These are phyloP conservation scores for Saccharomyces kudriavzevii DNA, from an alignment of 805 yeast genomes.

Conservation along the genomic window DNA sequence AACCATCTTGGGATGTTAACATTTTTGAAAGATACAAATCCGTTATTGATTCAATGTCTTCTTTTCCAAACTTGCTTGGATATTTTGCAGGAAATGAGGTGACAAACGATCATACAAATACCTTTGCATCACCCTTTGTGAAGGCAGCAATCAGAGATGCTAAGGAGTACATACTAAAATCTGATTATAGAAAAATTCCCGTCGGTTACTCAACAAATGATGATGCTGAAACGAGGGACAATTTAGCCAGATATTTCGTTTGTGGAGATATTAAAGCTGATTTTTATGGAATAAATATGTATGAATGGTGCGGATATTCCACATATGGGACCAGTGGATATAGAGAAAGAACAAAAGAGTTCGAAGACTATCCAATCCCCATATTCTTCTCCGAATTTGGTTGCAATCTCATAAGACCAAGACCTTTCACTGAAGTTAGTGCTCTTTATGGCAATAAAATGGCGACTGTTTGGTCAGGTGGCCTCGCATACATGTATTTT, in stretches of 20 bases:
- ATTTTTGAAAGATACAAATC: slow-evolving; percentile 68
- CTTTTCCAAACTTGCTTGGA: slow-evolving; percentile 77
- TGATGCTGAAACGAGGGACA: slow-evolving; percentile 70
- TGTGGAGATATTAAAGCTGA: slow-evolving; percentile 67
- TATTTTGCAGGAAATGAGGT: slow-evolving; percentile 98
- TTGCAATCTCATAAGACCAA: slow-evolving; percentile 58
- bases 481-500: slow-evolving; percentile 76
- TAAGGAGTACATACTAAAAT: slow-evolving; percentile 60
- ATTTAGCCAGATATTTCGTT: slow-evolving; percentile 74
- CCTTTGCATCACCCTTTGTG: slow-evolving; percentile 87
- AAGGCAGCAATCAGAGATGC: slow-evolving; percentile 93
- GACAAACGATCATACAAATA: slow-evolving; percentile 71
- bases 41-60: slow-evolving; percentile 73
- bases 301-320: slow-evolving; percentile 78
- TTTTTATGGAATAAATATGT: slow-evolving; percentile 79
- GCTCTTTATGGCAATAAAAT: slow-evolving; percentile 57
- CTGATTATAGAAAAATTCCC: slow-evolving; percentile 66
- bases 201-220: slow-evolving; percentile 93
- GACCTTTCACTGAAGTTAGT: slow-evolving; percentile 64
- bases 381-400: slow-evolving; percentile 77
- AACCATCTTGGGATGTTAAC: slow-evolving; percentile 69
- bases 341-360: slow-evolving; percentile 52
- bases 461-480: slow-evolving; percentile 82
- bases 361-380: slow-evolving; percentile 59
- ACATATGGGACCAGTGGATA: slow-evolving; percentile 60